Evolutionary conservation across 305 asterid species (phyloP).

Genomic region (Fraxinus paxiana): DNA sequence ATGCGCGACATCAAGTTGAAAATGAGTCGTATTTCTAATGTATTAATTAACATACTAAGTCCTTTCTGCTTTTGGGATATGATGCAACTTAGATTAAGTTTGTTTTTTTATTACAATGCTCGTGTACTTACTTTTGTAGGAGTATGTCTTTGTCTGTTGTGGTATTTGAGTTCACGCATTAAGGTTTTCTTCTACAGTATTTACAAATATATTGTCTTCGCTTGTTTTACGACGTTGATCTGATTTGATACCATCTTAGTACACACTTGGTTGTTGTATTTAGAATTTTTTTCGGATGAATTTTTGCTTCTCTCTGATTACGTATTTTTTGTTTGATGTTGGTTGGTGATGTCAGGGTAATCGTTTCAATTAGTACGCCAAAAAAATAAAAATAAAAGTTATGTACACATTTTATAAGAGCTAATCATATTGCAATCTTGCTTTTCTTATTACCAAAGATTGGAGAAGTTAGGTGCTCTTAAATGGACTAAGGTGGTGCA

Average conservation of each 20-base stretch:
- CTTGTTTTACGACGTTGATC: not conserved
- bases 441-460: slow-evolving; percentile 29
- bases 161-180: not conserved
- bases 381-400: not conserved
- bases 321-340: not conserved
- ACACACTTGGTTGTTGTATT: not conserved
- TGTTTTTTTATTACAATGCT: not conserved
- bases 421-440: not conserved
- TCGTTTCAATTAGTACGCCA: not conserved
- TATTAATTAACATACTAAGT: too few relatives aligned
- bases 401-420: not conserved
- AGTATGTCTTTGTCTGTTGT: not conserved
- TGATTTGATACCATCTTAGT: not conserved
- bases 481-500: slow-evolving; percentile 51
- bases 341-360: not conserved
- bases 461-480: slow-evolving; percentile 60
- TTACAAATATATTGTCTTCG: not conserved
- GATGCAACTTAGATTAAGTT: not conserved
- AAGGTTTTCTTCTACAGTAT: not conserved
- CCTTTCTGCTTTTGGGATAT: not conserved
- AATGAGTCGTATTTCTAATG: not conserved
- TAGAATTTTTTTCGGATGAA: not conserved
- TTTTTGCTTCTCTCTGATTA: not conserved
- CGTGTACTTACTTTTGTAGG: not conserved
- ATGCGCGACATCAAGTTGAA: not conserved